Conservation (phyloP, 345 rosid species). For the Acer negundo region DNA sequence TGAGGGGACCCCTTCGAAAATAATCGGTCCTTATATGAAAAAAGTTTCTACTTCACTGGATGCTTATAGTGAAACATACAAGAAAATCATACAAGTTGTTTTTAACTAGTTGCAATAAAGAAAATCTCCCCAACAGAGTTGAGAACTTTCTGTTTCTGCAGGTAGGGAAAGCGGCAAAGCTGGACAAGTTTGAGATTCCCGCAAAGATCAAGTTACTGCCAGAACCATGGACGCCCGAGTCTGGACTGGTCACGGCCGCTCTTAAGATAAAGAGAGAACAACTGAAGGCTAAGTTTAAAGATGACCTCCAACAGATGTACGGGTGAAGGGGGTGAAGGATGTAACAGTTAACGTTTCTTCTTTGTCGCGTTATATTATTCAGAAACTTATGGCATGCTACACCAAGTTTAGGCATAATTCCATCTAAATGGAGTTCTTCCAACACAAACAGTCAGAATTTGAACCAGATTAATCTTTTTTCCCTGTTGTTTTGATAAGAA, state of each 20-base stretch:
- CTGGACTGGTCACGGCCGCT: constrained; percentile 75
- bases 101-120: not conserved
- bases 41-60: not conserved
- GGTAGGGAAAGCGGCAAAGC: constrained; percentile 64
- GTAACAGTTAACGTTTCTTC: not conserved
- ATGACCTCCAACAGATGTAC: constrained; percentile 64
- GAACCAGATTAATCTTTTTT: too few species aligned
- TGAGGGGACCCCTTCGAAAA: not conserved
- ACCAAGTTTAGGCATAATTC: not conserved
- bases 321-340: constrained; percentile 39
- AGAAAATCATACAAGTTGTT: not conserved
- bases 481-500: too few species aligned
- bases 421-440: not conserved
- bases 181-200: constrained; percentile 80
- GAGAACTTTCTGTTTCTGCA: constrained; percentile 28
- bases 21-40: not conserved
- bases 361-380: not conserved
- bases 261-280: constrained; percentile 80
- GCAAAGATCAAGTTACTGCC: constrained; percentile 71
- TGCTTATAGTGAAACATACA: not conserved
- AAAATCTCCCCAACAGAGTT: not conserved
- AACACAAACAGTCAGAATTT: not conserved
- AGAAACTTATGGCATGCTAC: not conserved
- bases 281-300: constrained; percentile 62
- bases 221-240: constrained; percentile 85